Evolutionary conservation across 768 basidiomycete genomes (phyloP).

Genomic region (Pleurotus pulmonarius): DNA sequence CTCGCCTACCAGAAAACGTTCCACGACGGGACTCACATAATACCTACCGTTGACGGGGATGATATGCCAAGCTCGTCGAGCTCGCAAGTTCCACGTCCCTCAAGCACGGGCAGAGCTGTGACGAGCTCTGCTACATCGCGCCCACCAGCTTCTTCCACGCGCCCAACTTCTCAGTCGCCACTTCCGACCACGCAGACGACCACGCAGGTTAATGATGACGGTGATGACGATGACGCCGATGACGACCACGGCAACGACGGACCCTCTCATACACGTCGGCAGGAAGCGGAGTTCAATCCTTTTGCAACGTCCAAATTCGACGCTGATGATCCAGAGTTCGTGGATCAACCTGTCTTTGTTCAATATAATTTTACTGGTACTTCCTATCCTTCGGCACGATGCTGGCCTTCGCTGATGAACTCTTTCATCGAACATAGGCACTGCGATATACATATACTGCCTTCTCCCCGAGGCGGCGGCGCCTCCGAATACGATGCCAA

Average conservation of each 20-base stretch:
- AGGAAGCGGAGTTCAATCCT: slow-evolving; percentile 4
- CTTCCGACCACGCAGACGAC: neutral
- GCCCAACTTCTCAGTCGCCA: neutral
- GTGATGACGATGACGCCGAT: slow-evolving; percentile 7
- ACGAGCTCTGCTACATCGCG: too few species aligned
- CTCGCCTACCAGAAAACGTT: slow-evolving; percentile 25
- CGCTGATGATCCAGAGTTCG: slow-evolving; percentile 23
- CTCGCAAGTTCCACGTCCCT: neutral
- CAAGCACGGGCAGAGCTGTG: neutral
- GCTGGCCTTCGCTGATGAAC: neutral
- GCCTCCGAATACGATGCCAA: slow-evolving; percentile 23
- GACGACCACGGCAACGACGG: slow-evolving; percentile 10
- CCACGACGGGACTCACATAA: slow-evolving; percentile 30
- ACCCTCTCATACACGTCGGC: slow-evolving; percentile 1
- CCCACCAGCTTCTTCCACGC: too few species aligned
- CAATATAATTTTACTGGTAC: slow-evolving; percentile 43
- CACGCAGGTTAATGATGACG: neutral
- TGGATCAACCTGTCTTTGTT: slow-evolving; percentile 27
- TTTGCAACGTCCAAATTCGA: slow-evolving; percentile 17
- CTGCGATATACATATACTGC: slow-evolving; percentile 44
- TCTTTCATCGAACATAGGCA: slow-evolving; percentile 27
- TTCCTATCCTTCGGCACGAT: slow-evolving; percentile 7
- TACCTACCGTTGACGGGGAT: slow-evolving; percentile 13
- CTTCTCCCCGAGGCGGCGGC: slow-evolving; percentile 27
- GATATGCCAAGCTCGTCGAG: slow-evolving; percentile 11